phyloP scores from a whole-genome alignment of 1,284 basidiomycete species.

The Hortiboletus rubellus region DNA sequence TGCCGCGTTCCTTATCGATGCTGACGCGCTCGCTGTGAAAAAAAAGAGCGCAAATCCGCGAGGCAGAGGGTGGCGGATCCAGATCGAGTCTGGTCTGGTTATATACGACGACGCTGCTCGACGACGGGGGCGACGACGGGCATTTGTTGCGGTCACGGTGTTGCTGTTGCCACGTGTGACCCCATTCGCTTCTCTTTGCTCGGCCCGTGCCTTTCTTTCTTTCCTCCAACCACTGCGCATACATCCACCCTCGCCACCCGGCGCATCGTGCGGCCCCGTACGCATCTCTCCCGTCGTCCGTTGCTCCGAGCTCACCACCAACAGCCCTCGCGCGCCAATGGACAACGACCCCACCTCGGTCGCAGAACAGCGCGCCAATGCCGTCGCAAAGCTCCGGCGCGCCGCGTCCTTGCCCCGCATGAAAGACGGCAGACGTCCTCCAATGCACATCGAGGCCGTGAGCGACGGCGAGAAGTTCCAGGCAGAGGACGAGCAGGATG shows the following conservation, averaged over 20 bases:
- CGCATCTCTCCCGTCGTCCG: not conserved
- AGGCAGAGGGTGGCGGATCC: constrained; percentile 31
- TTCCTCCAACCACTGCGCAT: constrained; percentile 14
- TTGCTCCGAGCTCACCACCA: not conserved
- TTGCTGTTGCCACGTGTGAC: constrained; percentile 18
- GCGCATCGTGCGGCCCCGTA: constrained; percentile 11
- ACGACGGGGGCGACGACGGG: not conserved
- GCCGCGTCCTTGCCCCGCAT: constrained; percentile 86
- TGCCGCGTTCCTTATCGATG: constrained; percentile 24
- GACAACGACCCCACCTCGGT: constrained; percentile 50
- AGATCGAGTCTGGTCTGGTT: constrained; percentile 20
- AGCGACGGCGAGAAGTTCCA: constrained; percentile 71
- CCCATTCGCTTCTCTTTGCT: constrained; percentile 5
- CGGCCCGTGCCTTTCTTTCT: constrained; percentile 8
- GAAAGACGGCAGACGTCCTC: constrained; percentile 81
- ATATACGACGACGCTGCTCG: constrained; percentile 15
- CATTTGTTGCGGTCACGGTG: not conserved
- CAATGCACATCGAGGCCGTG: constrained; percentile 76
- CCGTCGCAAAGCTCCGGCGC: constrained; percentile 87
- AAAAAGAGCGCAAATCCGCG: constrained; percentile 22
- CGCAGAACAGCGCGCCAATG: constrained; percentile 74
- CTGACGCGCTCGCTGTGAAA: constrained; percentile 15
- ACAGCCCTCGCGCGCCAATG: constrained; percentile 17
- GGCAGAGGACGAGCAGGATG: constrained; percentile 37
- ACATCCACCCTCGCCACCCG: constrained; percentile 17